These are phyloP conservation scores for Crithidia mellificae DNA, from an alignment of 208 protist species.

Conservation along the genomic window DNA sequence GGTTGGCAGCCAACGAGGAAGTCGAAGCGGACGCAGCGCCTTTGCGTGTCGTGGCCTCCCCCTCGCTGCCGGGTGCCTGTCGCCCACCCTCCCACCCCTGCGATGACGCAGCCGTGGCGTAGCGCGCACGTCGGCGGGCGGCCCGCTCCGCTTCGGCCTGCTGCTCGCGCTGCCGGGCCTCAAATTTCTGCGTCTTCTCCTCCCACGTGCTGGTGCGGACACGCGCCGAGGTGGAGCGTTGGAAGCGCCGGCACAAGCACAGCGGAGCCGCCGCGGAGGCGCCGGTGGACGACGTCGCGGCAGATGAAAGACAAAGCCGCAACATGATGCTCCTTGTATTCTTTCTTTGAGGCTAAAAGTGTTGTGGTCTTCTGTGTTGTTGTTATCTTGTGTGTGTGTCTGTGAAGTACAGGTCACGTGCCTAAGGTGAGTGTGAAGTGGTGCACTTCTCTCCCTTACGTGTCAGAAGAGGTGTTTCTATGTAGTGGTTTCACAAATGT, in stretches of 20 bases:
- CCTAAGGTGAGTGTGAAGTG: too few species aligned
- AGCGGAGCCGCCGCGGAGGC: neutral
- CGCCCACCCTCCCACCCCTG: too few species aligned
- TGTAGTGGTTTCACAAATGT: too few species aligned
- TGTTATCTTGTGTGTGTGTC: too few species aligned
- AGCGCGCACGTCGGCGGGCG: constrained; percentile 24
- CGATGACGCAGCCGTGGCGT: neutral
- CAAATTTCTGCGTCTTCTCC: constrained; percentile 29
- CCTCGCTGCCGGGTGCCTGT: neutral
- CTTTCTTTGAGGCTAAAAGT: too few species aligned
- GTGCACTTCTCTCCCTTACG: too few species aligned
- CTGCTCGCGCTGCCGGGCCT: constrained; percentile 24
- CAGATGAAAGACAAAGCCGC: too few species aligned
- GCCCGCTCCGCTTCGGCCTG: constrained; percentile 24
- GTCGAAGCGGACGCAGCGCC: constrained; percentile 2
- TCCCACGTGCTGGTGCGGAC: constrained; percentile 31
- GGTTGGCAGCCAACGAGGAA: neutral
- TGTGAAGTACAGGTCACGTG: too few species aligned
- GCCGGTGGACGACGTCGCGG: too few species aligned
- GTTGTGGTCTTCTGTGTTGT: too few species aligned
- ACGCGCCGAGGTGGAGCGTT: constrained; percentile 32
- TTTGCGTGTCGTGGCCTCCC: neutral
- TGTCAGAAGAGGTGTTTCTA: too few species aligned
- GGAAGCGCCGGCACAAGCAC: constrained; percentile 23
- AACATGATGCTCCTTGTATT: too few species aligned